Conservation (phyloP, 768 basidiomycete genomes). For the Phlebiopsis flavidoalba region DNA sequence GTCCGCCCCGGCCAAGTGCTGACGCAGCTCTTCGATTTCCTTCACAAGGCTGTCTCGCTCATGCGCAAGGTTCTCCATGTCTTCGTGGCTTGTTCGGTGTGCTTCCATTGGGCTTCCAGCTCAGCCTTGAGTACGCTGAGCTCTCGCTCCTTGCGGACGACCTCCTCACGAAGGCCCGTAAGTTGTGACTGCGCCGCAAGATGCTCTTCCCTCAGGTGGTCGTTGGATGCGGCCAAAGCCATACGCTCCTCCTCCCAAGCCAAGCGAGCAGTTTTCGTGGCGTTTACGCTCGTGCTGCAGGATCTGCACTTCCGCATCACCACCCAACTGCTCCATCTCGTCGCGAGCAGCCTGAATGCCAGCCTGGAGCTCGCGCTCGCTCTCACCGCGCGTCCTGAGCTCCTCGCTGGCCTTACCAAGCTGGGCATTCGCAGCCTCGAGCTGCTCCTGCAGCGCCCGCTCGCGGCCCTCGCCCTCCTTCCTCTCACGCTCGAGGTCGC, state of each 20-base stretch:
- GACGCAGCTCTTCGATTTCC: constrained; percentile 23
- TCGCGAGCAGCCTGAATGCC: constrained; percentile 53
- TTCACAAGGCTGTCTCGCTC: constrained; percentile 25
- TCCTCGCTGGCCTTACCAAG: constrained; percentile 44
- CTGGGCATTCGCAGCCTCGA: constrained; percentile 35
- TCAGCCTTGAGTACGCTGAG: constrained; percentile 47
- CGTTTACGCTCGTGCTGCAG: constrained; percentile 37
- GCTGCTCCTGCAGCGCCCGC: constrained; percentile 37
- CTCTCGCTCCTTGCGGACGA: constrained; percentile 25
- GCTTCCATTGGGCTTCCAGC: constrained; percentile 66
- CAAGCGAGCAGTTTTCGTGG: constrained; percentile 29
- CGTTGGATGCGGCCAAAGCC: constrained; percentile 37
- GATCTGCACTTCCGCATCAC: constrained; percentile 23
- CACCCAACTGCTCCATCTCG: constrained; percentile 53
- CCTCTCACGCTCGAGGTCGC: constrained; percentile 67
- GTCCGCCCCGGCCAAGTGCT: constrained; percentile 40
- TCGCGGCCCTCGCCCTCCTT: constrained; percentile 31
- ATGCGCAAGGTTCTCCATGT: constrained; percentile 31
- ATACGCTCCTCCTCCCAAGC: constrained; percentile 49
- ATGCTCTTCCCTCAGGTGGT: constrained; percentile 41
- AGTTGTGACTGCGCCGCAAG: constrained; percentile 36
- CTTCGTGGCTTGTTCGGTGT: constrained; percentile 53
- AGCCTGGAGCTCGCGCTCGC: constrained; percentile 45
- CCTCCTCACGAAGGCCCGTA: constrained; percentile 32
- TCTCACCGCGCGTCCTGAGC: constrained; percentile 44